A percentile compares a stretch with the other conserved stretches of the same genome.
These are phyloP conservation scores for Myxozyma sirexii DNA, from an alignment of 805 yeast genomes.

Conservation along the genomic window DNA sequence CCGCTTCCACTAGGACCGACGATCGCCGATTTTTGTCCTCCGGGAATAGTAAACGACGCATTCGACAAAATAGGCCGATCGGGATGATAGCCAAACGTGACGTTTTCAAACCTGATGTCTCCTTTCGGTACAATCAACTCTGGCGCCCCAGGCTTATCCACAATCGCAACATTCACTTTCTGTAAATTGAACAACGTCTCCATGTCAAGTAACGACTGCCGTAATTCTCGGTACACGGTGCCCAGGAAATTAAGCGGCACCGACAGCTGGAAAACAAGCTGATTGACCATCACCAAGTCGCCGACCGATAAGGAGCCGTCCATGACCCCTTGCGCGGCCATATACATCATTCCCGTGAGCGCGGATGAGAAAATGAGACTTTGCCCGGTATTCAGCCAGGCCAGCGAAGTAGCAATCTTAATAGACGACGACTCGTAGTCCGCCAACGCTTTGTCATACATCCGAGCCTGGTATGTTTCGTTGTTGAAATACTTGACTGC, in stretches of 20 bases:
- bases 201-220: slow-evolving; percentile 93
- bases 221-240: slow-evolving; percentile 90
- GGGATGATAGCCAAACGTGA: slow-evolving; percentile 87
- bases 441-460: slow-evolving; percentile 73
- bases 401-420: slow-evolving; percentile 75
- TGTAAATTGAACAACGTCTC: slow-evolving; percentile 88
- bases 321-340: slow-evolving; percentile 89
- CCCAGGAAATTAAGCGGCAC: slow-evolving; percentile 95
- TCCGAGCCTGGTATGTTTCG: slow-evolving; percentile 74
- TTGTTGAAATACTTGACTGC: slow-evolving; percentile 94
- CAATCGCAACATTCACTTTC: slow-evolving; percentile 67
- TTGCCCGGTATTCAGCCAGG: slow-evolving; percentile 76
- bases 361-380: slow-evolving; percentile 81
- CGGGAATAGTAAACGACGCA: slow-evolving; percentile 82
- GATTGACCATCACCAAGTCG: slow-evolving; percentile 91
- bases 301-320: slow-evolving; percentile 84
- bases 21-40: slow-evolving; percentile 87
- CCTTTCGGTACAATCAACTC: slow-evolving; percentile 66
- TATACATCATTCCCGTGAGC: slow-evolving; percentile 94
- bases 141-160: slow-evolving; percentile 63
- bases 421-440: slow-evolving; percentile 71
- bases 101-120: slow-evolving; percentile 86
- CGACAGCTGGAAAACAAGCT: slow-evolving; percentile 90
- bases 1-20: slow-evolving; percentile 98
- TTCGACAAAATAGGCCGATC: slow-evolving; percentile 82